Conservation (phyloP, 495 filamentous ascomycete genomes). For the Entonaema liquescens region DNA sequence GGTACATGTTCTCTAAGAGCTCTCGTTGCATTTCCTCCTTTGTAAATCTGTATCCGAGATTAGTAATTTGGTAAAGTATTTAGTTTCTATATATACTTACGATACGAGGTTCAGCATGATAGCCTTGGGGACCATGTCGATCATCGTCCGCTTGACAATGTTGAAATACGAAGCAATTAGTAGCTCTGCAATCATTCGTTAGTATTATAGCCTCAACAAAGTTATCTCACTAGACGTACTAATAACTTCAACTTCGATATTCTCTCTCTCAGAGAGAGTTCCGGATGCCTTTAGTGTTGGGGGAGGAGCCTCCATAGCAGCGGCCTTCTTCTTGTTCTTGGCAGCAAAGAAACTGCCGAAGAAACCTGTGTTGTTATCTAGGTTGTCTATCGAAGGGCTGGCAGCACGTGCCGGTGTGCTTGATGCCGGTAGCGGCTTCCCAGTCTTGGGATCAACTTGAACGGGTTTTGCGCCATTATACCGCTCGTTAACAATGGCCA, state of each 20-base stretch:
- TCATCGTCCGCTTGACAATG: constrained; percentile 97
- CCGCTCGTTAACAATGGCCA: constrained; percentile 96
- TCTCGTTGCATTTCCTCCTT: constrained; percentile 99
- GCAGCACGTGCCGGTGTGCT: constrained; percentile 71
- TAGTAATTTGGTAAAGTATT: constrained; percentile 19
- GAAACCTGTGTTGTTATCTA: constrained; percentile 76
- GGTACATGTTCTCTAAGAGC: constrained; percentile 98
- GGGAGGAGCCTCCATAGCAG: constrained; percentile 96
- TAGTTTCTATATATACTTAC: constrained; percentile 63
- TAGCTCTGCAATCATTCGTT: constrained; percentile 68
- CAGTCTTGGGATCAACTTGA: constrained; percentile 98
- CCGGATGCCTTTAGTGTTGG: constrained; percentile 93
- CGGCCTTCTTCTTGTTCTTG: constrained; percentile 99
- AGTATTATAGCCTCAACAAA: constrained; percentile 12
- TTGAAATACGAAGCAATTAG: constrained; percentile 97
- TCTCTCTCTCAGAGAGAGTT: constrained; percentile 88
- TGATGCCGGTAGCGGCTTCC: constrained; percentile 83
- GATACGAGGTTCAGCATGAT: constrained; percentile 97
- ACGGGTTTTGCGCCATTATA: constrained; percentile 83
- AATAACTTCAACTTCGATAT: constrained; percentile 96
- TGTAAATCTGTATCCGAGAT: constrained; percentile 70
- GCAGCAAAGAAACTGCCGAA: constrained; percentile 97
- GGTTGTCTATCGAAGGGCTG: constrained; percentile 68
- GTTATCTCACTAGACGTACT: constrained; percentile 69
- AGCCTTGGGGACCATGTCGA: constrained; percentile 99